Percentiles rank a stretch among this genome's conserved stretches.
phyloP scores from a whole-genome alignment of 345 rosid species.

The Salix dunnii region DNA sequence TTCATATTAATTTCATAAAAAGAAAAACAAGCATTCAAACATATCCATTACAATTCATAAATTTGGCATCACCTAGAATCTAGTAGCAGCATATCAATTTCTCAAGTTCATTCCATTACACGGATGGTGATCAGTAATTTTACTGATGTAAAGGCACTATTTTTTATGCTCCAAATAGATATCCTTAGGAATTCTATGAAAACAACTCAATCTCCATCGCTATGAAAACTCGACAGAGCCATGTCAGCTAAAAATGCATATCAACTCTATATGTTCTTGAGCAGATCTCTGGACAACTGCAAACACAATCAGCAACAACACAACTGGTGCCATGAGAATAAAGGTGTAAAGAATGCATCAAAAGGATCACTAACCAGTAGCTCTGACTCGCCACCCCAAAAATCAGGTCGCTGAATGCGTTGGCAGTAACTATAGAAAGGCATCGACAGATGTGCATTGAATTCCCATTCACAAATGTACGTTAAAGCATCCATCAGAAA shows the following conservation, averaged over 20 bases:
- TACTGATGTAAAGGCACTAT: no score
- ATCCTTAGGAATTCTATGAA: no score
- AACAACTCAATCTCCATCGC: background rate
- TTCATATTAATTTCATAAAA: no score
- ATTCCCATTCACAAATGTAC: background rate
- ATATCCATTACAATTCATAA: no score
- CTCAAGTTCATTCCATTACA: no score
- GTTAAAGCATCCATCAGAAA: conserved; percentile 5
- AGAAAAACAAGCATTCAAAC: no score
- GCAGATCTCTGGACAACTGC: background rate
- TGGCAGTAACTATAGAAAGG: conserved; percentile 61
- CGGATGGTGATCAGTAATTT: no score
- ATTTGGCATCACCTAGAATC: no score
- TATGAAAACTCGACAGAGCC: background rate
- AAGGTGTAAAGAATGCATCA: background rate
- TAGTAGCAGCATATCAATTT: no score
- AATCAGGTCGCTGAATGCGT: conserved; percentile 62
- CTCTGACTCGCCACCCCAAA: conserved; percentile 98
- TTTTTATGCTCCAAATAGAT: no score
- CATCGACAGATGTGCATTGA: background rate
- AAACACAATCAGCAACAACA: background rate
- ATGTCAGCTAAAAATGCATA: no score
- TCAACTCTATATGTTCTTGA: no score
- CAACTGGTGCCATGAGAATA: background rate
- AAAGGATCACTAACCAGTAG: conserved; percentile 55